Conservation (phyloP, 257 asterid species). For the Leonotis leonurus region DNA sequence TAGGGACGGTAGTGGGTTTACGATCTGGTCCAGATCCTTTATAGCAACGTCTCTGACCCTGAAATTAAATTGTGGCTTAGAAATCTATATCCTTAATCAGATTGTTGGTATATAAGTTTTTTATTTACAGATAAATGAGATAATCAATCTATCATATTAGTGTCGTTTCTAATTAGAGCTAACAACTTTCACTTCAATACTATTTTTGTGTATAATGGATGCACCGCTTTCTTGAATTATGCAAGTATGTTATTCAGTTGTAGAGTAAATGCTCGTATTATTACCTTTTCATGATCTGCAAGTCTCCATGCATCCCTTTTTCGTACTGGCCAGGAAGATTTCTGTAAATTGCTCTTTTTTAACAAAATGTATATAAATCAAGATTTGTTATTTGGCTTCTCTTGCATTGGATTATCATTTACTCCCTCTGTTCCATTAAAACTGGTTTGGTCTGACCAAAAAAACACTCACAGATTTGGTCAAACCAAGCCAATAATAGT, state of each 20-base stretch:
- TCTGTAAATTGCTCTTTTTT: neutral
- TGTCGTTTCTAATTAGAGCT: neutral
- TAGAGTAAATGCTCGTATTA: too few relatives aligned
- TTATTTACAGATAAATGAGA: neutral
- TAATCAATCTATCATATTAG: neutral
- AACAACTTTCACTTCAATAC: neutral
- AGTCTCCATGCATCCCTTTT: too few relatives aligned
- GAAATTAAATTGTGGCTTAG: neutral
- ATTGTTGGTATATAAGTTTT: neutral
- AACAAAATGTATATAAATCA: neutral
- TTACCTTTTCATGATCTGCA: too few relatives aligned
- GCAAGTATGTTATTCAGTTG: too few relatives aligned
- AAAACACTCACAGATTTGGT: too few relatives aligned
- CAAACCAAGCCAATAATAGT: too few relatives aligned
- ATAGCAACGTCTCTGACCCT: neutral
- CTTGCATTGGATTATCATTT: too few relatives aligned
- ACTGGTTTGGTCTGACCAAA: too few relatives aligned
- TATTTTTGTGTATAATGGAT: neutral
- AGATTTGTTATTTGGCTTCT: neutral
- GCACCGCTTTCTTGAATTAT: too few relatives aligned
- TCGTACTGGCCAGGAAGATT: neutral
- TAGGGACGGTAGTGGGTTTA: too few relatives aligned
- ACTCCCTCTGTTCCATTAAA: too few relatives aligned
- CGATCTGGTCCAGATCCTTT: too few relatives aligned
- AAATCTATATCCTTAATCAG: neutral